A percentile compares a stretch with the other conserved stretches of the same genome.
phyloP scores from a whole-genome alignment of 2,329 filamentous ascomycete genomes.

The Alternaria gaisen region DNA sequence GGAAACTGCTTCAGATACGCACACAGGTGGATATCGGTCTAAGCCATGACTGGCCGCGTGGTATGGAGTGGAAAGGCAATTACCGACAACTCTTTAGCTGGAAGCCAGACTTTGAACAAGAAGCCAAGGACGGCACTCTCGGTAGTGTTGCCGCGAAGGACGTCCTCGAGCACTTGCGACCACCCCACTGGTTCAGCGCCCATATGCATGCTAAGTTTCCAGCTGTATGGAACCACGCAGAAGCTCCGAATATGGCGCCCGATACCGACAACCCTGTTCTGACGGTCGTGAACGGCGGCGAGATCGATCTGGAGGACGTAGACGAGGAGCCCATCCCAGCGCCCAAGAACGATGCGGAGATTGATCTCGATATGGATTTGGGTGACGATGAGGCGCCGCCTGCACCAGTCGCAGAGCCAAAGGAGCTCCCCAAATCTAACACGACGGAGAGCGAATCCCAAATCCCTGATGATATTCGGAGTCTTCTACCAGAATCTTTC shows the following conservation, averaged over 20 bases:
- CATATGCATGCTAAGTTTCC: constrained; percentile 91
- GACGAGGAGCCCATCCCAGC: constrained; percentile 52
- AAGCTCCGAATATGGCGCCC: constrained; percentile 59
- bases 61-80: constrained; percentile 82
- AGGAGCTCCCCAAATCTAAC: constrained; percentile 17
- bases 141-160: constrained; percentile 82
- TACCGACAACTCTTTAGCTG: constrained; percentile 70
- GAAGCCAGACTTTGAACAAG: constrained; percentile 78
- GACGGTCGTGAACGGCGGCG: constrained; percentile 65
- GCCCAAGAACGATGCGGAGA: constrained; percentile 46
- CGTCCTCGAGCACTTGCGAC: constrained; percentile 82
- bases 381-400: constrained; percentile 42
- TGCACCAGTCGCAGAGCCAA: constrained; percentile 3
- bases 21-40: constrained; percentile 90
- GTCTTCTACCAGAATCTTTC: constrained; percentile 81
- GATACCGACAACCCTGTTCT: constrained; percentile 7
- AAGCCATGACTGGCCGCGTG: constrained; percentile 94
- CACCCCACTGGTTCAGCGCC: constrained; percentile 86
- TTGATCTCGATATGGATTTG: constrained; percentile 56
- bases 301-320: constrained; percentile 63
- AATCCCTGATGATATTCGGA: constrained; percentile 72
- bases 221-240: constrained; percentile 65
- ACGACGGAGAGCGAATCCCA: constrained; percentile 25
- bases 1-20: constrained; percentile 84
- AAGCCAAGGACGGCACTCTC: constrained; percentile 77